Evolutionary conservation across 2,329 filamentous ascomycete genomes (phyloP).

Genomic region (Thielaviopsis euricoi): DNA sequence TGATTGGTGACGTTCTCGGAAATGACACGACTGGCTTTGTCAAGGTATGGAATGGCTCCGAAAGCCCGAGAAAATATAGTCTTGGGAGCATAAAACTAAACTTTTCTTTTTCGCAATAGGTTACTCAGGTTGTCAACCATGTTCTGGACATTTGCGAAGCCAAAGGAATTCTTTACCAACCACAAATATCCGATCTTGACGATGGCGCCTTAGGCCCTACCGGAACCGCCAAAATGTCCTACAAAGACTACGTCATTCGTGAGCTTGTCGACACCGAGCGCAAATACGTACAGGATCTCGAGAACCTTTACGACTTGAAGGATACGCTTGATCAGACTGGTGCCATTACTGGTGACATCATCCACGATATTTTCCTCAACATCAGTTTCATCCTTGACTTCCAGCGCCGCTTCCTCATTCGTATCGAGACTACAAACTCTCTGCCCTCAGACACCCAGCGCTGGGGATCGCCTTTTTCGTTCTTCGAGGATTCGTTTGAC

Average conservation of each 20-base stretch:
- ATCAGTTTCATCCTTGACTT: slow-evolving; percentile 91
- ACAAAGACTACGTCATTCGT: slow-evolving; percentile 73
- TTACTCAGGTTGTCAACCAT: slow-evolving; percentile 79
- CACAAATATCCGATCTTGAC: slow-evolving; percentile 40
- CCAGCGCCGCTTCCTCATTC: slow-evolving; percentile 84
- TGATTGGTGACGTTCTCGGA: slow-evolving; percentile 79
- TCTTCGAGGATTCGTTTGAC: slow-evolving; percentile 72
- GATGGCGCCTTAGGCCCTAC: slow-evolving; percentile 23
- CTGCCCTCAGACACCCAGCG: slow-evolving; percentile 61
- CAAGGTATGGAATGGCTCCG: slow-evolving; percentile 42
- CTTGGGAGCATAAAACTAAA: background rate
- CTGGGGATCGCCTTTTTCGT: slow-evolving; percentile 84
- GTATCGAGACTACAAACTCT: slow-evolving; percentile 88
- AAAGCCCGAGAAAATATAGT: too few species aligned
- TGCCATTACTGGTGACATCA: slow-evolving; percentile 70
- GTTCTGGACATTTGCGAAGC: slow-evolving; percentile 77
- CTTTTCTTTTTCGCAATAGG: slow-evolving; percentile 22
- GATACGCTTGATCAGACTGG: slow-evolving; percentile 77
- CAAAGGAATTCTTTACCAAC: slow-evolving; percentile 53
- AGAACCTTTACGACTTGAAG: slow-evolving; percentile 85
- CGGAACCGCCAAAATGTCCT: slow-evolving; percentile 51
- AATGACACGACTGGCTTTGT: slow-evolving; percentile 95
- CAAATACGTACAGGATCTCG: slow-evolving; percentile 93
- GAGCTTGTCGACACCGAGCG: slow-evolving; percentile 90
- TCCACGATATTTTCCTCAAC: slow-evolving; percentile 93